These are phyloP conservation scores for Stagonosporopsis tanaceti DNA, from an alignment of 2,329 filamentous ascomycete genomes.

Conservation along the genomic window DNA sequence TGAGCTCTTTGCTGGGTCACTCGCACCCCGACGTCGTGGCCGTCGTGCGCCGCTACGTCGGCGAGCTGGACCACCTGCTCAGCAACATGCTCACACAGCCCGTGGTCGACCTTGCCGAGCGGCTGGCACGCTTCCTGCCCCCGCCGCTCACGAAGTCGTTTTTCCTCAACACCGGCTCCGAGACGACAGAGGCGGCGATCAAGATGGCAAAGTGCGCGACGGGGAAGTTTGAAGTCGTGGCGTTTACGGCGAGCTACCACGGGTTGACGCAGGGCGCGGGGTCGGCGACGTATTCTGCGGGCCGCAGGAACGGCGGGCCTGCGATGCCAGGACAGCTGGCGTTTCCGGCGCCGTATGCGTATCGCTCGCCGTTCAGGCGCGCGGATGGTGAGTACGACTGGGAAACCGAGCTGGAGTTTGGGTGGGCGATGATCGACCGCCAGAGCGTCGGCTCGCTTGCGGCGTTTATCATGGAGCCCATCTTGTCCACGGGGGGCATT, in stretches of 20 bases:
- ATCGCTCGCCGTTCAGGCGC: slow-evolving; percentile 68
- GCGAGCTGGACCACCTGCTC: slow-evolving; percentile 65
- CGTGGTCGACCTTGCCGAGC: slow-evolving; percentile 63
- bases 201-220: slow-evolving; percentile 68
- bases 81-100: slow-evolving; percentile 66
- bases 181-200: slow-evolving; percentile 63
- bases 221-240: slow-evolving; percentile 68
- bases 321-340: slow-evolving; percentile 63
- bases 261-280: slow-evolving; percentile 61
- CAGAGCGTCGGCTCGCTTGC: slow-evolving; percentile 68
- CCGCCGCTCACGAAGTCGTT: slow-evolving; percentile 62
- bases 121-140: slow-evolving; percentile 60
- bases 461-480: slow-evolving; percentile 69
- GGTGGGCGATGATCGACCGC: slow-evolving; percentile 67
- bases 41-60: slow-evolving; percentile 59
- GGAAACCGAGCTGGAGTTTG: slow-evolving; percentile 69
- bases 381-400: slow-evolving; percentile 70
- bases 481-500: slow-evolving; percentile 68
- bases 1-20: slow-evolving; percentile 63
- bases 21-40: slow-evolving; percentile 66
- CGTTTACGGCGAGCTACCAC: slow-evolving; percentile 64
- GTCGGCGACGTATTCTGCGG: slow-evolving; percentile 62
- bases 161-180: slow-evolving; percentile 64
- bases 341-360: slow-evolving; percentile 67
- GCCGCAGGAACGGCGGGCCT: slow-evolving; percentile 58